Evolutionary conservation across 2,329 filamentous ascomycete genomes (phyloP).

Genomic region (Sphaceloma murrayae): DNA sequence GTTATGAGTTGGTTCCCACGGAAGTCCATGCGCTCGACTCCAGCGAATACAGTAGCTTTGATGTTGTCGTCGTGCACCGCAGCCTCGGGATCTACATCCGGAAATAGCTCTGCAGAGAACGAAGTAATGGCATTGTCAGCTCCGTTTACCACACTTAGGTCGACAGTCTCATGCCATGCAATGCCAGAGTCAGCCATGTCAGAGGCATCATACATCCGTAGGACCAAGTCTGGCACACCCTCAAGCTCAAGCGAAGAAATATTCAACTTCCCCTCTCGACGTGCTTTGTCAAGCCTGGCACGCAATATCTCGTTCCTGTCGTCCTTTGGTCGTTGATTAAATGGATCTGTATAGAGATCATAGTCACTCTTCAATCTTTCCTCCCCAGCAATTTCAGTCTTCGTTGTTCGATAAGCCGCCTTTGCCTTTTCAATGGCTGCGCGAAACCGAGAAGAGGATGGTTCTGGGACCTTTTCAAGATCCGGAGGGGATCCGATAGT

Average conservation of each 20-base stretch:
- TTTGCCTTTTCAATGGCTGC: slow-evolving; percentile 92
- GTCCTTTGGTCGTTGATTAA: slow-evolving; percentile 52
- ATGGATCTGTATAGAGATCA: slow-evolving; percentile 55
- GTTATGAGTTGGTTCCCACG: slow-evolving; percentile 70
- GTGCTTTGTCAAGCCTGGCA: slow-evolving; percentile 61
- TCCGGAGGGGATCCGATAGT: too few relatives aligned
- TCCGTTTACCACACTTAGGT: slow-evolving; percentile 72
- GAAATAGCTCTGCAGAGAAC: slow-evolving; percentile 67
- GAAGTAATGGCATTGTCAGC: slow-evolving; percentile 80
- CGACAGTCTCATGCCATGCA: slow-evolving; percentile 85
- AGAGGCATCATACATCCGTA: slow-evolving; percentile 83
- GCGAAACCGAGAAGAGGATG: slow-evolving; percentile 70
- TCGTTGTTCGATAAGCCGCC: slow-evolving; percentile 45
- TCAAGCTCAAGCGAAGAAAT: slow-evolving; percentile 76
- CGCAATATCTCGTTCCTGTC: slow-evolving; percentile 59
- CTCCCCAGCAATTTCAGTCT: too few relatives aligned
- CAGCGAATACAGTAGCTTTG: slow-evolving; percentile 67
- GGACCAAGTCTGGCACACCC: slow-evolving; percentile 69
- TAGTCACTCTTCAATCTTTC: too few relatives aligned
- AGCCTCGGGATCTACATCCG: slow-evolving; percentile 51
- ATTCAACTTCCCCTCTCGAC: slow-evolving; percentile 72
- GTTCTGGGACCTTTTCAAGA: slow-evolving; percentile 29
- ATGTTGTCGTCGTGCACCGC: slow-evolving; percentile 58
- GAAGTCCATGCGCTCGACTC: slow-evolving; percentile 69
- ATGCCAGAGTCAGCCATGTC: slow-evolving; percentile 52